Conservation (phyloP, 345 rosid genomes). For the Boechera retrofracta region DNA sequence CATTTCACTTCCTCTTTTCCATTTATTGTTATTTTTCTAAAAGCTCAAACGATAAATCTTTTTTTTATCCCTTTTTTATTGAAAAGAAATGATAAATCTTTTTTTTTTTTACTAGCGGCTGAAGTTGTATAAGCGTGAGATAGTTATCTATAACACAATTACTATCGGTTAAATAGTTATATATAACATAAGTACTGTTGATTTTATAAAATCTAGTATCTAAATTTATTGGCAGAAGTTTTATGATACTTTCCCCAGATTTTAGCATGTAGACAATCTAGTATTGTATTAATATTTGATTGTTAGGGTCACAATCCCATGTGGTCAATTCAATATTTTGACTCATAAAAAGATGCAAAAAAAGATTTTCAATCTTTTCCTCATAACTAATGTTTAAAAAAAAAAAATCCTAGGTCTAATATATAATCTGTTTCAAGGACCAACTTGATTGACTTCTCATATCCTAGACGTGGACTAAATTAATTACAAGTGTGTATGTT, state of each 20-base stretch:
- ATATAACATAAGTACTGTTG: background rate
- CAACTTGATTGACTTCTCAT: slow-evolving; percentile 42
- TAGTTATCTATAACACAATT: background rate
- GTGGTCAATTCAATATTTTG: slow-evolving; percentile 37
- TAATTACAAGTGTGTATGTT: background rate
- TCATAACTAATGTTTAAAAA: background rate
- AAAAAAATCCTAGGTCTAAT: background rate
- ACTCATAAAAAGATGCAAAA: slow-evolving; percentile 25
- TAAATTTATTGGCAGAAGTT: background rate
- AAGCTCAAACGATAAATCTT: background rate
- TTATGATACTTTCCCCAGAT: background rate
- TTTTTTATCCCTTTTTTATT: too few species aligned
- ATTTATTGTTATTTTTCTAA: background rate
- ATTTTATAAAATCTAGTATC: background rate
- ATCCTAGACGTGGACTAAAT: slow-evolving; percentile 32
- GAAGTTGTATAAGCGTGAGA: background rate
- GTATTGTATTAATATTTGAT: slow-evolving; percentile 1
- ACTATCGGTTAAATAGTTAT: too few species aligned
- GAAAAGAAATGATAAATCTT: too few species aligned
- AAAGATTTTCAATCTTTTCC: slow-evolving; percentile 20
- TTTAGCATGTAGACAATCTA: slow-evolving; percentile 10
- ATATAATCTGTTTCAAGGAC: slow-evolving; percentile 8
- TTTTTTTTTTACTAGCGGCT: background rate
- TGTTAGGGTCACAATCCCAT: slow-evolving; percentile 31
- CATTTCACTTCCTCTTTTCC: background rate